A percentile compares a stretch with the other conserved stretches of the same genome.
Conservation (phyloP, 177 flowering plant species). For the Vitis hybrid region DNA sequence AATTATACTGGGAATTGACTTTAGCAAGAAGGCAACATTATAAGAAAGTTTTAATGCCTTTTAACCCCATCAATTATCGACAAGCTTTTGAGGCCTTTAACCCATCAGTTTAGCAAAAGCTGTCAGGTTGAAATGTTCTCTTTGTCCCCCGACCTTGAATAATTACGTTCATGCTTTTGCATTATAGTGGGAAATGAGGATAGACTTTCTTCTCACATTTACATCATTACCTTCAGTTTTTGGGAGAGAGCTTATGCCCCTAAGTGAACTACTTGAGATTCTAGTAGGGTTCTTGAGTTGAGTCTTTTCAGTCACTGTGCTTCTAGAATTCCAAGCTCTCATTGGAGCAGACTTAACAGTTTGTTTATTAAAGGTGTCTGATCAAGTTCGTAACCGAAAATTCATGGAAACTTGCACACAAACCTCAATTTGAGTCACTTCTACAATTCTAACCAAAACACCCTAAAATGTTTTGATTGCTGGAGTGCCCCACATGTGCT, state of each 20-base stretch:
- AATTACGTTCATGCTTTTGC: conserved; percentile 30
- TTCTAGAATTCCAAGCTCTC: conserved; percentile 4
- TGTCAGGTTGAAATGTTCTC: conserved; percentile 33
- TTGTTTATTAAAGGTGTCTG: background rate
- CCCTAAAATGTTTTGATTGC: too few species aligned
- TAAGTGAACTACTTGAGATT: conserved; percentile 16
- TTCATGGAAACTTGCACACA: background rate
- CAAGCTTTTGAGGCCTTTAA: background rate
- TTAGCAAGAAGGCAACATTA: conserved; percentile 23
- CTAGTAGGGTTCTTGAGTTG: background rate
- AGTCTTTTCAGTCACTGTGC: conserved; percentile 12
- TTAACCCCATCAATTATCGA: conserved; percentile 15
- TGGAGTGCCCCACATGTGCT: too few species aligned
- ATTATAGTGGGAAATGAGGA: conserved; percentile 35
- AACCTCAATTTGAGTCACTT: background rate
- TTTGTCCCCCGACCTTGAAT: conserved; percentile 29
- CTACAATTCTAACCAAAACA: too few species aligned
- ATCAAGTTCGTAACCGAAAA: background rate
- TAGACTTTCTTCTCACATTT: conserved; percentile 29
- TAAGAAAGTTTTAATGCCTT: conserved; percentile 5
- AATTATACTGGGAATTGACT: conserved; percentile 15
- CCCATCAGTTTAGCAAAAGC: conserved; percentile 1
- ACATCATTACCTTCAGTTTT: conserved; percentile 24
- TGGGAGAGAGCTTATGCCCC: conserved; percentile 17
- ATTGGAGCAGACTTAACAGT: conserved; percentile 3